Evolutionary conservation across 148 eudicot species (phyloP), one percentile per base, ranked within the genome.

Genomic region (Nepenthes gracilis): DNA sequence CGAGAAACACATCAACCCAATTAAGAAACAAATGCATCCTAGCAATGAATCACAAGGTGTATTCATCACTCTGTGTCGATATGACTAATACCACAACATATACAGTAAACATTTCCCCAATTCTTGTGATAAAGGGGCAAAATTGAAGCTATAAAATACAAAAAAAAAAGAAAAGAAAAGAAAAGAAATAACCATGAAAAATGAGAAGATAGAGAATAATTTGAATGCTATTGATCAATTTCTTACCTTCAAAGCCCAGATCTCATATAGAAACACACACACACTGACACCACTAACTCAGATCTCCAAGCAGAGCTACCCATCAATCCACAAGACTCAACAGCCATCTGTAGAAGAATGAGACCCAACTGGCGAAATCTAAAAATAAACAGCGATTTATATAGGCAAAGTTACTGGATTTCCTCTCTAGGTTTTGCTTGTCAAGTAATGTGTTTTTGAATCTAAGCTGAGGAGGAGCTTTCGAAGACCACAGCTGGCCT

Each of bases 161-260:
- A 23, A 23, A 23, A 23, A 23, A 23, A 23, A 23, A 23, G 47
- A 15, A 9, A 6, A 10, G 14, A 38, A 33, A 47, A 53, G 50
- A 36, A 14, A 57, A 47, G 23, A 45, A 50, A 35, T 1, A 64
- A 23, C 23, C 23, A 23, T 23, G 23, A 23, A 23, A 10, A 62
- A 61, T 15, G 13, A 47, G 65, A 58, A 61, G 36, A 45, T 43
- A 23, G 33, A 35, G 55, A 7, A 55, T 7, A 52, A 33, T 55
- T 1, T 54, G 15, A 56, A 12, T 33, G 14, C 11, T 14, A 6
- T 5, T n/a, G 33, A 43, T 32, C 23, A 23, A 23, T 23, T 64
- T 52, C 55, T 66, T 58, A 62, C 70, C 67, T 69, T 37, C 57
- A 72, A 33, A 73, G 32, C 48, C 63, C 79, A 75, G 78, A 78